Base-by-base conservation (phyloP, 169 alveolate genomes). In the Plasmodium chabaudi region DNA sequence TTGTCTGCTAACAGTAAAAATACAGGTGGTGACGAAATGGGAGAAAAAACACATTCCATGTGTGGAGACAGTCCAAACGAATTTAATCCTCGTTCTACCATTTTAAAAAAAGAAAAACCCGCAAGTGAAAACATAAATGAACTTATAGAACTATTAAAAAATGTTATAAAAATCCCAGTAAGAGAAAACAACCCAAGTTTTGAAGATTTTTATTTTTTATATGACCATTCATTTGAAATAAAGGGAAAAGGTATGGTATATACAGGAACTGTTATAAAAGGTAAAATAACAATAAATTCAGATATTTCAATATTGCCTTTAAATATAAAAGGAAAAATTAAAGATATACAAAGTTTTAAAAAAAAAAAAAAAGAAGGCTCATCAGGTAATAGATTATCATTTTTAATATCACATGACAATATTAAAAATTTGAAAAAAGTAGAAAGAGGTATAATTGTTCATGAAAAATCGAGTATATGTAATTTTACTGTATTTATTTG, bases 211-310 rank as follows among this genome's bases (percentile, higher is more conserved):
- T 89, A 94, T 21, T 95, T 95, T 75, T 87, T 93, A 64, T 92
- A 95, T 39, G 99, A 97, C 77, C 99, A 97, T 92, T 94, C 97
- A 25, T 97, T 97, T 74, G 94, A 95, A 34, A 92, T 96, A 4
- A 97, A 94, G 91, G 97, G 97, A 9, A 91, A 95, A 79, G 98
- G 98, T 39, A 95, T 97, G 5, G 97, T 95, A 1, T 91, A 95
- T 53, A 97, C 99, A 25, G 98, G 98, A 1, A 96, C 98, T 2
- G 95, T 96, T 2, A 93, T 95, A 44, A 87, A 90, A 47, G 98
- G 98, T 6, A 63, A 10, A 5, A 88, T 73, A 47, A 88, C n/a
- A 61, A 74, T 9, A 9, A 70, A 71, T 46, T 9, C 49, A 13
- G 25, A 27, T 13, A 59, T 87, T 17, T 23, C 27, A 0, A 71